Base-by-base conservation (phyloP, 345 rosid genomes). In the Carallia brachiata region DNA sequence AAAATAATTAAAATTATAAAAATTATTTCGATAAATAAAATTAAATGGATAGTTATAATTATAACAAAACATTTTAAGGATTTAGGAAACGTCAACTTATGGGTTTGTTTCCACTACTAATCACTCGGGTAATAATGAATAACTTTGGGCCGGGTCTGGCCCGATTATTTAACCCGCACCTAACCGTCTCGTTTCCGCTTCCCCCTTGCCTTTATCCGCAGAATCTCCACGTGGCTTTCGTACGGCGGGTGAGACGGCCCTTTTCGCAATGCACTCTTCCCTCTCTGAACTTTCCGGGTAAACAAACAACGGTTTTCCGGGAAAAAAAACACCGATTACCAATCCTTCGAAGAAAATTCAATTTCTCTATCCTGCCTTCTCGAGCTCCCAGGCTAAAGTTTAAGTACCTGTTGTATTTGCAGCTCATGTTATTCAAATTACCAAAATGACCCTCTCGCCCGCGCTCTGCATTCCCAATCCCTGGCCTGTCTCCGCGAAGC, bases 141-240 rank as follows among this genome's bases (percentile, higher is more conserved):
- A 1, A 0, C 17, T 27, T 39, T 69, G 55, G 47, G 27, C 3
- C 17, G 30, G 37, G 17, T 47, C 28, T 13, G 8, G 30, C 31
- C 31, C 47, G 10, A 12, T 23, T 23, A 4, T 2, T 8, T 5
- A 18, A 66, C 73, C 78, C 70, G 50, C 52, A 2, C 72, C 44
- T 65, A 47, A 5, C 62, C 50, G n/a, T 7, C 18, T 27, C 23
- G 12, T 44, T 52, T 34, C 12, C 30, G 23, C n/a, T 13, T 57
- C 48, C 6, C 66, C 39, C 18, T 37, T 64, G 8, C 76, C 63
- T 80, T 79, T 83, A 87, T 83, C 90, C 88, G 70, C 80, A 73
- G 6, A 76, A 76, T 47, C 66, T 78, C 84, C 85, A 84, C 90
- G 88, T 81, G 90, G 66, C 82, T 54, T 69, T 70, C 58, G 6